Evolutionary conservation across 805 yeast genomes (phyloP), one percentile per base, ranked within the genome.

Genomic region (Schwanniomyces occidentalis): DNA sequence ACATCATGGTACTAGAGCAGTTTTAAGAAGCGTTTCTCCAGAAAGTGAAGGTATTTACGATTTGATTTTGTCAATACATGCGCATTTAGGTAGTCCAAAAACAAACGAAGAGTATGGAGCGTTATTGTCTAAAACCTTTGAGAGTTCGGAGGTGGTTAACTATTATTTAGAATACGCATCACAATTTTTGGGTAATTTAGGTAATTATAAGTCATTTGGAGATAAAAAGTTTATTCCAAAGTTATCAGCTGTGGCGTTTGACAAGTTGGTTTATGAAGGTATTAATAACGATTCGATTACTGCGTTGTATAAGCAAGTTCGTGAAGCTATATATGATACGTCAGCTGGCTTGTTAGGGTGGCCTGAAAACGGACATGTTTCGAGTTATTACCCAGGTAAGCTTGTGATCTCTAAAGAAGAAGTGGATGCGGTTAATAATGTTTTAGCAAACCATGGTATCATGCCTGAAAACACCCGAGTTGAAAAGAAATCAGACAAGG

Each of bases 201-300:
- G 93, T 46, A 85, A 85, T 52, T 85, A 76, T 63, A 88, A 83
- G 62, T 82, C 93, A 1, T 88, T 88, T 57, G 96, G 96, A 46
- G 96, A 88, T 62, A 77, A 78, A 48, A 88, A 88, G 60, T 88
- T 88, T 52, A 71, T 88, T 43, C 96, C 96, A 25, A 64, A 77
- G 32, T 50, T 86, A 24, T 37, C 71, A 0, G 51, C 46, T 20
- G 73, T 58, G 0, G 69, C 70, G 5, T 80, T 87, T 46, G 73
- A 64, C 37, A 45, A 61, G 16, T 40, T 67, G 21, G 62, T 85
- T 19, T 69, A 75, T n/a, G 57, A 57, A 21, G 42, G 67, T 2
- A 55, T 75, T 14, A 65, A 65, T 27, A 62, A 66, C 39, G 54
- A 56, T 16, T 40, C 58, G 2, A 48, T 58, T 21, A 35, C 59